Percentiles rank a stretch among this genome's conserved stretches.
phyloP scores from a whole-genome alignment of 306 rosid species.

The Rosa chinensis region DNA sequence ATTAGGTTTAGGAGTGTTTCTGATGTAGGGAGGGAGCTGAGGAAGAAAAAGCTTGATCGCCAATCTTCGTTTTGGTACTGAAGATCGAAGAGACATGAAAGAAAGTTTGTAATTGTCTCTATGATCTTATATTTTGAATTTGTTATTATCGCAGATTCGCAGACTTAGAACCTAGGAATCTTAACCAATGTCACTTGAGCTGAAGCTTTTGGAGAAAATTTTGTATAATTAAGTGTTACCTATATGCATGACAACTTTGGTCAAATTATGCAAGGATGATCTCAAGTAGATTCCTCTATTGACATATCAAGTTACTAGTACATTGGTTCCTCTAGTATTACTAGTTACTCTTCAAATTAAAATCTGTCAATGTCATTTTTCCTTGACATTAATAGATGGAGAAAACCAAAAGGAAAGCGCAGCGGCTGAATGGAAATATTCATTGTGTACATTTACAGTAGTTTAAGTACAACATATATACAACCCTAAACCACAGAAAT shows the following conservation, averaged over 20 bases:
- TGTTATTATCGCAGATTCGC: background rate
- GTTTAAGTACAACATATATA: too few relatives aligned
- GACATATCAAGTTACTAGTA: background rate
- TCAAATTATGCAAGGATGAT: background rate
- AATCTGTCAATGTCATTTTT: too few relatives aligned
- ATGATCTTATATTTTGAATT: background rate
- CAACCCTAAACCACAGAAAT: too few relatives aligned
- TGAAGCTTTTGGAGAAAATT: background rate
- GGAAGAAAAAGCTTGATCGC: conserved; percentile 39
- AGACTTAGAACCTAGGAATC: background rate
- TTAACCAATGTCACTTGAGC: background rate
- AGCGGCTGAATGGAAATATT: too few relatives aligned
- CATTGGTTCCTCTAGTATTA: background rate
- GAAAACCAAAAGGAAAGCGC: too few relatives aligned
- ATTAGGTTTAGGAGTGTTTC: conserved; percentile 42
- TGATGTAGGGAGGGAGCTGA: conserved; percentile 42
- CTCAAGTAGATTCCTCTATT: background rate
- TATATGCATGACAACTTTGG: background rate
- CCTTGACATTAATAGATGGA: too few relatives aligned
- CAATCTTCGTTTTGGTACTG: conserved; percentile 55
- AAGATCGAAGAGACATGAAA: conserved; percentile 6
- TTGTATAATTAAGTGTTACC: background rate
- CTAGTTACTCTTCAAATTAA: too few relatives aligned
- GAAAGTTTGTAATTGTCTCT: background rate
- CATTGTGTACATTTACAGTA: too few relatives aligned